phyloP scores from a whole-genome alignment of 1,139 yeast genomes.

The Suhomyces bolitotheri region DNA sequence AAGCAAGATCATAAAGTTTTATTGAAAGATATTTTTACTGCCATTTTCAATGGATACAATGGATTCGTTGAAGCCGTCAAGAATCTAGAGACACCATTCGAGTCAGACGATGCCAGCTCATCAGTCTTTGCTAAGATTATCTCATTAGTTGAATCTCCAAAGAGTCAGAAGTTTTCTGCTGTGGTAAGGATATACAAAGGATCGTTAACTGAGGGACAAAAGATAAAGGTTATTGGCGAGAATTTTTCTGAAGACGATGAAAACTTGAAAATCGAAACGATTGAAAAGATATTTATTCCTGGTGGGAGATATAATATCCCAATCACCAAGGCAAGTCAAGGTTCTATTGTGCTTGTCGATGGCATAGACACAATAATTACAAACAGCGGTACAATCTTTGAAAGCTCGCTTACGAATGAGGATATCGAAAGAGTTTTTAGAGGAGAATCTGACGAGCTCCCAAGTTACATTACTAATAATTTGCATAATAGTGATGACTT shows the following conservation, averaged over 20 bases:
- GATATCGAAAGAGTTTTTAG: conserved; percentile 1
- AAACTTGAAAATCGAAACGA: conserved; percentile 47
- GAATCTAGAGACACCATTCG: conserved; percentile 5
- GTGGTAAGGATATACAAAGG: conserved; percentile 69
- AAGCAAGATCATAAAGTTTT: conserved; percentile 59
- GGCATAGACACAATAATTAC: conserved; percentile 59
- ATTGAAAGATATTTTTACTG: conserved; percentile 52
- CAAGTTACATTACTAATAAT: conserved; percentile 3
- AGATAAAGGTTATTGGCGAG: conserved; percentile 61
- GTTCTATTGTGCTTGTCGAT: conserved; percentile 64
- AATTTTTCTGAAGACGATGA: conserved; percentile 51
- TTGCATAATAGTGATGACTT: conserved; percentile 1
- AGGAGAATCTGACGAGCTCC: neutral
- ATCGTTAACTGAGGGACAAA: conserved; percentile 45
- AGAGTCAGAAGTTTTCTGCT: conserved; percentile 49
- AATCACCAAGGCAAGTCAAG: conserved; percentile 56
- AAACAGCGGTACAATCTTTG: conserved; percentile 60
- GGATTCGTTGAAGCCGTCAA: conserved; percentile 57
- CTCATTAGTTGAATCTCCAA: conserved; percentile 57
- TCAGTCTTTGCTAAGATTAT: conserved; percentile 53
- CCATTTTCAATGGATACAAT: conserved; percentile 53
- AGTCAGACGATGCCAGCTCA: neutral
- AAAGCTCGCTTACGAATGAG: conserved; percentile 15
- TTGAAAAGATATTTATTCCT: conserved; percentile 56
- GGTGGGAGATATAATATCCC: conserved; percentile 72